phyloP scores from a whole-genome alignment of 495 filamentous ascomycete species.

The Aspergillus sclerotioniger region DNA sequence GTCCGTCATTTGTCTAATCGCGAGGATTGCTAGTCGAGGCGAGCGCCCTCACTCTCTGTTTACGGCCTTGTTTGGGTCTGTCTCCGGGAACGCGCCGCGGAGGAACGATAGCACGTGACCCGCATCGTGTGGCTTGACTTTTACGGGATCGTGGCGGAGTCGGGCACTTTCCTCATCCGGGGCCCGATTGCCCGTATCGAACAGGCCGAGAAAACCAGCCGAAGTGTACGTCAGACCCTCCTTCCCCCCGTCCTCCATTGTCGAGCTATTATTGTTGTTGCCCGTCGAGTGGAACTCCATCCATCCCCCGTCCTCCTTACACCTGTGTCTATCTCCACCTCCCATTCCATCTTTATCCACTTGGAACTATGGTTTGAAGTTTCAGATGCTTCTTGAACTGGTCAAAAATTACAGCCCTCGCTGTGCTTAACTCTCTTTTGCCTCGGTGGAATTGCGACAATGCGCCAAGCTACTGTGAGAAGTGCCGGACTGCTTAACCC shows the following conservation, averaged over 20 bases:
- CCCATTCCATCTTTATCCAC: neutral
- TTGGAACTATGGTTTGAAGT: constrained; percentile 29
- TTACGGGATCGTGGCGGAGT: neutral
- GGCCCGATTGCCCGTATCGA: neutral
- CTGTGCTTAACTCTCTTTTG: constrained; percentile 31
- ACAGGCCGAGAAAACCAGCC: constrained; percentile 18
- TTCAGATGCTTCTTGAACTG: constrained; percentile 21
- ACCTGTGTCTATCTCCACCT: constrained; percentile 12
- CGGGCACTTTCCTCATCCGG: constrained; percentile 1
- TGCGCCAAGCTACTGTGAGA: constrained; percentile 40
- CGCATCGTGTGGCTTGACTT: constrained; percentile 3
- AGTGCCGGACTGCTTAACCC: neutral
- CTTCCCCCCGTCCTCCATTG: too few species aligned
- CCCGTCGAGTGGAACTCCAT: neutral
- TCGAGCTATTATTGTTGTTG: constrained; percentile 3
- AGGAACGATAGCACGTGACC: constrained; percentile 20
- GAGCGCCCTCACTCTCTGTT: constrained; percentile 24
- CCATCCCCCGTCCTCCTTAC: neutral
- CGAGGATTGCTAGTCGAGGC: neutral
- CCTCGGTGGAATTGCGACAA: constrained; percentile 21
- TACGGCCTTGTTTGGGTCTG: constrained; percentile 38
- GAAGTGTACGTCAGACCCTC: constrained; percentile 24
- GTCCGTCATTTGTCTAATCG: neutral
- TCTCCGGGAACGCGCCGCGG: constrained; percentile 28
- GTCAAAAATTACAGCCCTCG: constrained; percentile 20